Percentiles rank a stretch among this genome's conserved stretches.
These are phyloP conservation scores for Teunomyces gatunensis DNA, from an alignment of 805 yeast genomes.

Conservation along the genomic window DNA sequence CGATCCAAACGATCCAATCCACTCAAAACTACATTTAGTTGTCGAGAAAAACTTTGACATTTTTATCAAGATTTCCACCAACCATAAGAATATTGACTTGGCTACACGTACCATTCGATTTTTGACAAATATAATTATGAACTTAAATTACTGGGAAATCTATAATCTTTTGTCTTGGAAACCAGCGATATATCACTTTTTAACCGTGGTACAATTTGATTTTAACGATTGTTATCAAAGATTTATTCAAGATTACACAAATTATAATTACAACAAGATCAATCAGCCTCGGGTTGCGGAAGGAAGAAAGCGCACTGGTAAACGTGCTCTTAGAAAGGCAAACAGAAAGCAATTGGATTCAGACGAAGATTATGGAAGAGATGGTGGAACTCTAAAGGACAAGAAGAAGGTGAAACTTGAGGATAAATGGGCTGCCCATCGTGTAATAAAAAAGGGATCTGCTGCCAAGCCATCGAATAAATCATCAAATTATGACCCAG, in stretches of 20 bases:
- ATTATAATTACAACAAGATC: conserved; percentile 22
- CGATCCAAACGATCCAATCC: conserved; percentile 24
- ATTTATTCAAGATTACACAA: conserved; percentile 33
- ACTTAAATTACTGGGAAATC: conserved; percentile 44
- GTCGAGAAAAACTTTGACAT: conserved; percentile 40
- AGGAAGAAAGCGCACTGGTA: background rate
- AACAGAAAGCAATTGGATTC: background rate
- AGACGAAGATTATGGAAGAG: background rate
- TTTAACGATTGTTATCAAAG: conserved; percentile 37
- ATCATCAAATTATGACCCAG: conserved; percentile 46
- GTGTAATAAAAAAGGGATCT: conserved; percentile 23
- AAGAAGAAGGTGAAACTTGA: conserved; percentile 19
- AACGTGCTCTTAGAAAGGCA: background rate
- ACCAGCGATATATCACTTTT: conserved; percentile 41
- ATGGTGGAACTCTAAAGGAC: conserved; percentile 8
- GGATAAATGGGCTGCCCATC: conserved; percentile 26
- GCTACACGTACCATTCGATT: conserved; percentile 36
- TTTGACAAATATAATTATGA: conserved; percentile 36
- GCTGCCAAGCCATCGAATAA: conserved; percentile 23
- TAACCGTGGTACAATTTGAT: conserved; percentile 38
- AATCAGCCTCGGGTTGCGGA: conserved; percentile 12
- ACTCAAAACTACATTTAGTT: conserved; percentile 30
- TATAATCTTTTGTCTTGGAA: conserved; percentile 41
- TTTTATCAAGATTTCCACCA: conserved; percentile 34
- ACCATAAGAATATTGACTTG: conserved; percentile 26